Base-by-base conservation (phyloP, 257 asterid species). In the Oldenlandia corymbosa region DNA sequence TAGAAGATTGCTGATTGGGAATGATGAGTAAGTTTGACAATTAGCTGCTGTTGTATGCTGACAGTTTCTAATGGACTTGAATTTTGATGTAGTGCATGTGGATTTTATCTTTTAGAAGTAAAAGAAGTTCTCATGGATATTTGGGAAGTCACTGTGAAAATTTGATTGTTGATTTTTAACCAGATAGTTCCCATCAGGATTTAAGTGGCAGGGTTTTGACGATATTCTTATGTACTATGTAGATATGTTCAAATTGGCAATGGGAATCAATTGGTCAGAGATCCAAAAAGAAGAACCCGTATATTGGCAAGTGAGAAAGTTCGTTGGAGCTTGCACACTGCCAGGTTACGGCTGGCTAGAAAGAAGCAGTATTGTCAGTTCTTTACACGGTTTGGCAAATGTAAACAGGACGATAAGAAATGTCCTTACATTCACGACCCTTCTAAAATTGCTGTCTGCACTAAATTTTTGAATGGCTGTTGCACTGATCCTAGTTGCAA, bases 261-360 rank as follows among this genome's bases (percentile, higher is more conserved):
- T 82, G 99, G 99, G 51, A 87, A 90, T 74, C 84, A 90, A 78
- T 80, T 93, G 76, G 85, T 93, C 68, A 84, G 96, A 77, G 88
- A 93, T 78, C 99, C 97, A 63, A 93, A 93, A 90, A 84, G 75
- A 76, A 81, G 97, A 67, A 85, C 81, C 10, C 96, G 97, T 64
- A 68, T 78, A 51, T 78, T 93, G 55, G 99, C 99, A 45, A 87
- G 81, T 32, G 96, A 93, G 84, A 93, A 83, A 69, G 95, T 93
- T 58, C 85, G 96, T 39, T 85, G 97, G 99, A 93, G 97, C 74
- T 80, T 93, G 79, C 97, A 88, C 71, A 90, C 95, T 76, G 96
- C 96, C 52, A 79, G 97, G 68, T 70, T 90, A 79, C 85, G 94
- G 66, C 75, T 90, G 91, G 91, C 90, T 64, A 81, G 83, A 74